These are phyloP conservation scores for Nigrograna mackinnonii DNA, from an alignment of 2,329 filamentous ascomycete species.

Conservation along the genomic window DNA sequence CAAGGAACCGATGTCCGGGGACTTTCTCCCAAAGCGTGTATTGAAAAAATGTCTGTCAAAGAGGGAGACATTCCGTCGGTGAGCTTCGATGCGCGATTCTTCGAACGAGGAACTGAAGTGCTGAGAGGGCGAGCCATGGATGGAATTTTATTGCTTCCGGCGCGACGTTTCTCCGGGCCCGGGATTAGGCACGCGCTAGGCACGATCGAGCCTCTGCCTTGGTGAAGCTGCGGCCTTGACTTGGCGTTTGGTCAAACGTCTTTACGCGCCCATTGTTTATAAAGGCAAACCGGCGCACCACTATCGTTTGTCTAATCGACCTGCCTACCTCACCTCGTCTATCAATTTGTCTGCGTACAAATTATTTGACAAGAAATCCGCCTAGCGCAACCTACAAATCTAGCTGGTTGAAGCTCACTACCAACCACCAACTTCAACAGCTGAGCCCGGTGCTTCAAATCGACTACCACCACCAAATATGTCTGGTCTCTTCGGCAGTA, in stretches of 20 bases:
- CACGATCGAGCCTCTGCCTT: constrained; percentile 23
- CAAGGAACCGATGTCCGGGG: constrained; percentile 81
- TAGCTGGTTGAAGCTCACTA: constrained; percentile 2
- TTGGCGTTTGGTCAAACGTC: too few species aligned
- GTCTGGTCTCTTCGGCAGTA: constrained; percentile 64
- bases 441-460: too few species aligned
- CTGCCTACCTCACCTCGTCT: too few species aligned
- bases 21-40: constrained; percentile 99
- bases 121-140: constrained; percentile 15
- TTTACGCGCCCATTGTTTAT: too few species aligned
- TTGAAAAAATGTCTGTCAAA: constrained; percentile 28
- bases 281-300: too few species aligned
- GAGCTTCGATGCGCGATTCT: constrained; percentile 99
- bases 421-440: too few species aligned
- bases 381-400: constrained; percentile 2
- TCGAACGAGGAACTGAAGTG: constrained; percentile 85
- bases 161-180: constrained; percentile 1
- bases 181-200: constrained; percentile 23
- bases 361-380: constrained; percentile 6
- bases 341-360: too few species aligned
- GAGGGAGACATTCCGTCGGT: constrained; percentile 70
- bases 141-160: constrained; percentile 20
- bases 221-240: constrained; percentile 6
- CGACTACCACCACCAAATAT: too few species aligned
- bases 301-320: too few species aligned